Conservation (phyloP, 176 grass and related monocot species). For the Bolboschoenus planiculmis region DNA sequence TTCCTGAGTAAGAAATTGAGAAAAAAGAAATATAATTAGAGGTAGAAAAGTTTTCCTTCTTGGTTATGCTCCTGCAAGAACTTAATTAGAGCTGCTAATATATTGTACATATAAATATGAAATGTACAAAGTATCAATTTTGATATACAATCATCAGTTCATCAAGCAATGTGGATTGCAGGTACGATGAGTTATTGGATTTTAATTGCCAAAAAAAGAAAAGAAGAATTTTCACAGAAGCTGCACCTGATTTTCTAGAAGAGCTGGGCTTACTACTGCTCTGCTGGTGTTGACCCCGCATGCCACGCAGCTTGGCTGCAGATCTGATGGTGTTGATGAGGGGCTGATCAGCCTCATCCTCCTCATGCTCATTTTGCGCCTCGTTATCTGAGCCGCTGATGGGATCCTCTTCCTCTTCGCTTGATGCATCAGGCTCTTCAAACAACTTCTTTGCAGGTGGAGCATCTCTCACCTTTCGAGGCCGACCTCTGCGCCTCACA, state of each 20-base stretch:
- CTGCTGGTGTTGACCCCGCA: conserved; percentile 50
- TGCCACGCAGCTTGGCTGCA: conserved; percentile 61
- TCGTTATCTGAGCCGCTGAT: conserved; percentile 57
- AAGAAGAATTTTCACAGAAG: background rate
- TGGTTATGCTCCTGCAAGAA: background rate
- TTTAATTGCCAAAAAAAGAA: background rate
- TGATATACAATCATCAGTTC: background rate
- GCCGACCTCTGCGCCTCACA: conserved; percentile 74
- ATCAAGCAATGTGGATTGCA: background rate
- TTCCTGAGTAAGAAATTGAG: background rate
- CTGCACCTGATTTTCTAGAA: conserved; percentile 47
- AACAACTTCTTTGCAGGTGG: conserved; percentile 69
- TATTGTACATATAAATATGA: background rate
- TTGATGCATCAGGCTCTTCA: conserved; percentile 42
- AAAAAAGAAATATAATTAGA: background rate
- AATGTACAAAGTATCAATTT: background rate
- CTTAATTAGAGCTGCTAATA: background rate
- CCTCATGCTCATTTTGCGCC: conserved; percentile 40
- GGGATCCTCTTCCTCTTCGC: conserved; percentile 73
- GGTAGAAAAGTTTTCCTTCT: background rate
- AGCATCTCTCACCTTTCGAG: conserved; percentile 67
- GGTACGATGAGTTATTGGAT: background rate
- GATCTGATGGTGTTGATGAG: conserved; percentile 84
- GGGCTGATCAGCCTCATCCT: conserved; percentile 61
- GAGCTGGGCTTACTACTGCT: conserved; percentile 30